Evolutionary conservation across 257 asterid genomes (phyloP), one percentile per base, ranked within the genome.

Genomic region (Gentiana dahurica): DNA sequence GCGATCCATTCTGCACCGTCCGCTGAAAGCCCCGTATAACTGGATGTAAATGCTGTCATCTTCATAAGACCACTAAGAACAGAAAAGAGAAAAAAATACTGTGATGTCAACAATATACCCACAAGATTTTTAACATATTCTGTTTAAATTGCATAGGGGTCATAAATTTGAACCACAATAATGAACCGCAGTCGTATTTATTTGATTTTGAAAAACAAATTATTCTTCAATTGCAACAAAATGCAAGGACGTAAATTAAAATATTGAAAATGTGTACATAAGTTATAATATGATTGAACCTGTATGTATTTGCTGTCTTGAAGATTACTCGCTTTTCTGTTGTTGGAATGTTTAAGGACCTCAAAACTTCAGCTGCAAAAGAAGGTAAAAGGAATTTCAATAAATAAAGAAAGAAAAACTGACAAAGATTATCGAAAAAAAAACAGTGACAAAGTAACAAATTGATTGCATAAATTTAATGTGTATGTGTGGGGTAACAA

Each of bases 311-410:
- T 48, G 2, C 4, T 13, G 71, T 66, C 61, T 61, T 59, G n/a
- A 66, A 66, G 8, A 66, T 59, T 6, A 66, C 96, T 68, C 98
- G 81, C 62, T 50, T 77, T 50, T 81, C 88, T 54, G 90, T 95
- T 73, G 47, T 61, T 2, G 98, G 95, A 15, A 91, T 79, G 65
- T 79, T 54, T 41, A 91, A 76, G 65, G 86, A 78, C 71, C 71
- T 71, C 95, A 91, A 78, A 54, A 73, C 96, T 45, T 81, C 80
- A 68, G 85, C 98, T 91, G 78, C 24, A 24, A 72, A 66, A 41
- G 56, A 45, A 5, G 49, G 8, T 52, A 8, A 61, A 34, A 35
- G 12, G 47, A 2, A 34, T 3, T 4, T n/a, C 4, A 43, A 37
- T 8, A 49, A 38, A 24, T 24, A 24, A 24, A 24, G 24, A 24